Conservation (phyloP, 2,329 filamentous ascomycete genomes). For the Aspergillus udagawae region DNA sequence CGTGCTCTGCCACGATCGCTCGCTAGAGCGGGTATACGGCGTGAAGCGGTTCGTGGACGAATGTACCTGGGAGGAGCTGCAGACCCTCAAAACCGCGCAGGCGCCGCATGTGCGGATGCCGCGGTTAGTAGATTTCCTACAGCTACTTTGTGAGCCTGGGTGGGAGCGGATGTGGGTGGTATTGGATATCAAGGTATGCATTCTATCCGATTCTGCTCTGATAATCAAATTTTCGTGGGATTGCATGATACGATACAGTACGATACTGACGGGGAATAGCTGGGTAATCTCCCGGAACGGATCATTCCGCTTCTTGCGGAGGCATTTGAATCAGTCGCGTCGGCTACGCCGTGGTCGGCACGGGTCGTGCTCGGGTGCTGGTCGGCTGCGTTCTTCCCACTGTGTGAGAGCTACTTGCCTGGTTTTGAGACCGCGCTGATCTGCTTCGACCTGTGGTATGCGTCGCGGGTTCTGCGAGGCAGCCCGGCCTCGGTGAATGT, state of each 20-base stretch:
- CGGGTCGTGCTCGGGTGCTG: constrained; percentile 79
- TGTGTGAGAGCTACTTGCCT: constrained; percentile 54
- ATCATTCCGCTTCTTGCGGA: constrained; percentile 67
- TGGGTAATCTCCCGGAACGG: constrained; percentile 50
- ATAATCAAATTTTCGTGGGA: neutral
- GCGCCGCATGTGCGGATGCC: constrained; percentile 70
- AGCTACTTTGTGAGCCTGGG: constrained; percentile 63
- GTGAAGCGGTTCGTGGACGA: constrained; percentile 67
- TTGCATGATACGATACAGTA: neutral
- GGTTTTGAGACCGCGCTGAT: constrained; percentile 38
- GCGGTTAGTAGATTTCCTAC: constrained; percentile 67
- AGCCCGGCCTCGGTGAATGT: constrained; percentile 69
- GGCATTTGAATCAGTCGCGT: constrained; percentile 54
- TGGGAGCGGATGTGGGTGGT: constrained; percentile 71
- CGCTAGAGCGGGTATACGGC: constrained; percentile 77
- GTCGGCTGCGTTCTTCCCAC: constrained; percentile 67
- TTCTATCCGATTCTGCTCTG: neutral
- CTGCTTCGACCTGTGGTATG: constrained; percentile 51
- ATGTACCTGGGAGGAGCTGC: constrained; percentile 71
- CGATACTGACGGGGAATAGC: constrained; percentile 12
- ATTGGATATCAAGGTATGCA: constrained; percentile 76
- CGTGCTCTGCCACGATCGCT: constrained; percentile 74
- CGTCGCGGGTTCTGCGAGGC: constrained; percentile 60
- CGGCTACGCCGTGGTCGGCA: constrained; percentile 60
- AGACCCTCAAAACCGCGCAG: constrained; percentile 61